A percentile compares a stretch with the other conserved stretches of the same genome.
Evolutionary conservation across 257 asterid species (phyloP).

Genomic region (Mitragyna speciosa): DNA sequence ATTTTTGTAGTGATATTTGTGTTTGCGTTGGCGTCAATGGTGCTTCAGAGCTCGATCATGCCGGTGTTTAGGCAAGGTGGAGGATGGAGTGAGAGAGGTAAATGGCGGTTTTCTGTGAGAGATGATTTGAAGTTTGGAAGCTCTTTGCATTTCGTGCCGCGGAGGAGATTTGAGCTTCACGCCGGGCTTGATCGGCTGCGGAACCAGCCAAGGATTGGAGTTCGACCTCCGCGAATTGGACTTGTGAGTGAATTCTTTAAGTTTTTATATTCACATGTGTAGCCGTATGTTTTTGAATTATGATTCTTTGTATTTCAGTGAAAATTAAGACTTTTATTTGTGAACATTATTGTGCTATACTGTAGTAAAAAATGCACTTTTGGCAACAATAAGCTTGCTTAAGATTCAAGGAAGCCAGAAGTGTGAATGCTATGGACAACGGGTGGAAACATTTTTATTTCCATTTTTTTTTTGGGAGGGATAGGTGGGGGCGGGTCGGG

Average conservation of each 20-base stretch:
- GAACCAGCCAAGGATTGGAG: constrained; percentile 68
- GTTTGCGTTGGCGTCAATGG: constrained; percentile 76
- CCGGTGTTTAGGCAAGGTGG: constrained; percentile 58
- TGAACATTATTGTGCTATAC: neutral
- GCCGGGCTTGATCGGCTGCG: constrained; percentile 65
- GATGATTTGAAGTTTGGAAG: constrained; percentile 74
- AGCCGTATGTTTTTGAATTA: no score
- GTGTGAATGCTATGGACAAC: no score
- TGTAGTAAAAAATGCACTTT: no score
- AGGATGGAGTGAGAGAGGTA: constrained; percentile 47
- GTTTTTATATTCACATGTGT: neutral
- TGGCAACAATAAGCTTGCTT: neutral
- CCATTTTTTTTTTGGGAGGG: no score
- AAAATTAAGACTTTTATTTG: neutral
- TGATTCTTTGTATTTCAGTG: no score
- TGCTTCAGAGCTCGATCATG: constrained; percentile 86
- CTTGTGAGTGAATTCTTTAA: constrained; percentile 51
- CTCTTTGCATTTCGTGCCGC: constrained; percentile 66
- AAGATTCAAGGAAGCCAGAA: no score
- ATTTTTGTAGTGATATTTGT: constrained; percentile 54
- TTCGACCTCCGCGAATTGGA: constrained; percentile 74
- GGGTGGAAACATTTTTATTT: no score
- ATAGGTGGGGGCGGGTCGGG: no score
- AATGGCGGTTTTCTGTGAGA: constrained; percentile 70
- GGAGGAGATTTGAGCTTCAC: constrained; percentile 36